Conservation (phyloP, 345 rosid species). For the Lumnitzera racemosa region DNA sequence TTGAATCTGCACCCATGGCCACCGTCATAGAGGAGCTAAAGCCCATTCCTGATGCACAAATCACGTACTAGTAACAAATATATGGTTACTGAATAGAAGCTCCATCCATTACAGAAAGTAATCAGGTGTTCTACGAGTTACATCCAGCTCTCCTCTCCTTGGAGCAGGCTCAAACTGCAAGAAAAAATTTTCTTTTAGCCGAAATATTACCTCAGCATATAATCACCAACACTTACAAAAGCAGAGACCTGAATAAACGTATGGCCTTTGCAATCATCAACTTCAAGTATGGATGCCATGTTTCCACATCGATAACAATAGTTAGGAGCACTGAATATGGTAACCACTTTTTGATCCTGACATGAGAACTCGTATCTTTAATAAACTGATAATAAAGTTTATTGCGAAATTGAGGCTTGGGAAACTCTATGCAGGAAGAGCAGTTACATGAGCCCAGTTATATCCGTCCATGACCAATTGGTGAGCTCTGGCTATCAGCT, state of each 20-base stretch:
- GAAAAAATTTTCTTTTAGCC: constrained; percentile 2
- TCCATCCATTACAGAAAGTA: constrained; percentile 61
- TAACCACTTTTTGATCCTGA: constrained; percentile 97
- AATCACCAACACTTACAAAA: constrained; percentile 2
- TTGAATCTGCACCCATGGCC: constrained; percentile 10
- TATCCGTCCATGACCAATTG: constrained; percentile 97
- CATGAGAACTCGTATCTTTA: too few species aligned
- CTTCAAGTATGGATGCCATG: constrained; percentile 93
- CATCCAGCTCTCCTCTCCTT: constrained; percentile 95
- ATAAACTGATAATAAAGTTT: too few species aligned
- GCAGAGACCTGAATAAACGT: constrained; percentile 86
- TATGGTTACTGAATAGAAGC: neutral
- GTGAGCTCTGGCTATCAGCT: constrained; percentile 91
- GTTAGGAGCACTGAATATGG: constrained; percentile 94
- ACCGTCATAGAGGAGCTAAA: constrained; percentile 3
- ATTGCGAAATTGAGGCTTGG: too few species aligned
- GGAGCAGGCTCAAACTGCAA: constrained; percentile 98
- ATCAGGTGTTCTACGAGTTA: constrained; percentile 93
- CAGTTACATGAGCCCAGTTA: constrained; percentile 92
- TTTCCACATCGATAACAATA: constrained; percentile 98
- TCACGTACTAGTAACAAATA: constrained; percentile 8
- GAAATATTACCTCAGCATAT: neutral
- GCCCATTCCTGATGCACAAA: constrained; percentile 13
- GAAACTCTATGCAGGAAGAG: neutral
- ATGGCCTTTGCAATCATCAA: constrained; percentile 90